A percentile compares a stretch with the other conserved stretches of the same genome.
phyloP scores from a whole-genome alignment of 73 alveolate genomes.

The Stentor roeselii region DNA sequence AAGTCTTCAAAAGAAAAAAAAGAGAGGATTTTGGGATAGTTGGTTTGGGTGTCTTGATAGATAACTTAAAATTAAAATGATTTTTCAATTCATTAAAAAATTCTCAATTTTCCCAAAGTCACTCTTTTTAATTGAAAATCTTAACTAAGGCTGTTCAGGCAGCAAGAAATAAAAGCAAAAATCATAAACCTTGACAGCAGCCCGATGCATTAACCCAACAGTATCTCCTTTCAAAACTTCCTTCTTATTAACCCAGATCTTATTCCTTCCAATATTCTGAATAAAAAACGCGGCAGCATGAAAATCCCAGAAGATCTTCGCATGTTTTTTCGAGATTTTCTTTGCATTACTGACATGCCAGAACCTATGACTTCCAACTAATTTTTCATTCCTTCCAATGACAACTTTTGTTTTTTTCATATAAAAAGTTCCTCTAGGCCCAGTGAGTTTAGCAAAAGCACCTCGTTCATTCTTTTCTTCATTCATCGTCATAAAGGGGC shows the following conservation, averaged over 20 bases:
- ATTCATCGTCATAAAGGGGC: no score
- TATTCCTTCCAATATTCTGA: not conserved
- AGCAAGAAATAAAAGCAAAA: not conserved
- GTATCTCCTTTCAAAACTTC: not conserved
- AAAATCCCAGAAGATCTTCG: not conserved
- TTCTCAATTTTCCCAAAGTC: no score
- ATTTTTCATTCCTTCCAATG: not conserved
- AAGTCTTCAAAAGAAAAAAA: not conserved
- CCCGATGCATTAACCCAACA: not conserved
- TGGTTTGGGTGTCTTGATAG: not conserved
- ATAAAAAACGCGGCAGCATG: not conserved
- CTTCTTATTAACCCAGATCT: not conserved
- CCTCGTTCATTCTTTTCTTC: no score
- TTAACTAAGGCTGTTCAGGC: not conserved
- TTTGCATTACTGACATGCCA: not conserved
- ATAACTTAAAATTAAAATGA: no score
- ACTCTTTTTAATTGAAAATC: no score
- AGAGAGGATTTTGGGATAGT: not conserved
- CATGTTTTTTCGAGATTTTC: not conserved
- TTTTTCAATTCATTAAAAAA: no score
- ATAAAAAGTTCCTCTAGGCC: not conserved
- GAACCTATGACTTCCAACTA: not conserved
- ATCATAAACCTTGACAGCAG: not conserved
- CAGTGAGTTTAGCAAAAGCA: not conserved
- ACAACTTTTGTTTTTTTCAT: not conserved